A percentile compares a stretch with the other conserved stretches of the same genome.
Evolutionary conservation across 805 yeast species (phyloP).

Genomic region (Wickerhamomyces mucosus): DNA sequence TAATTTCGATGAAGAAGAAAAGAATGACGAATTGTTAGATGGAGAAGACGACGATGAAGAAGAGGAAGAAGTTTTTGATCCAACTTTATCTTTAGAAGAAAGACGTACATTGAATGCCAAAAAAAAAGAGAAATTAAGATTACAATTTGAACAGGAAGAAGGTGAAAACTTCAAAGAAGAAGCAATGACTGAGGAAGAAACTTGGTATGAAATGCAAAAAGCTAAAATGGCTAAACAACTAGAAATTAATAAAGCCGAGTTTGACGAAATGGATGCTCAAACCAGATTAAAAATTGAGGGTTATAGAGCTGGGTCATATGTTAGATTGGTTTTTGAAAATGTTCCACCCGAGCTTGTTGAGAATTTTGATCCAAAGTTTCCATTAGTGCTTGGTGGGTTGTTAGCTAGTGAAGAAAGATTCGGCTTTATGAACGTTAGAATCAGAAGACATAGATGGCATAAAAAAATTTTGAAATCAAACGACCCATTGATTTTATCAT

Average conservation of each 20-base stretch:
- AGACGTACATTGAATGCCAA: constrained; percentile 76
- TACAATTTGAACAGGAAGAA: constrained; percentile 82
- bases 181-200: constrained; percentile 78
- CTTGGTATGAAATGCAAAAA: constrained; percentile 97
- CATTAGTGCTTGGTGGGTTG: constrained; percentile 85
- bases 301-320: constrained; percentile 87
- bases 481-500: constrained; percentile 86
- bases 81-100: constrained; percentile 50
- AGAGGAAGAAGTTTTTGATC: constrained; percentile 24
- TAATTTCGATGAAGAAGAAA: constrained; percentile 36
- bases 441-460: constrained; percentile 99
- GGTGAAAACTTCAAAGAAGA: constrained; percentile 71
- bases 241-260: constrained; percentile 82
- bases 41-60: constrained; percentile 24
- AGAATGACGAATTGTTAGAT: constrained; percentile 20
- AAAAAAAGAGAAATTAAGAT: constrained; percentile 78
- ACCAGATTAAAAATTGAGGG: constrained; percentile 84
- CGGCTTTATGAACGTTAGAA: constrained; percentile 86
- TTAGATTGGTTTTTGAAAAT: constrained; percentile 71
- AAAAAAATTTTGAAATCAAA: constrained; percentile 89
- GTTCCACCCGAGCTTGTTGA: constrained; percentile 88
- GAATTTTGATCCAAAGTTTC: constrained; percentile 76
- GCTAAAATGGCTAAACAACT: constrained; percentile 94
- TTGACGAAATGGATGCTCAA: constrained; percentile 63
- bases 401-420: constrained; percentile 85